Conservation (phyloP, 495 filamentous ascomycete genomes). For the Corynascus novoguineensis region DNA sequence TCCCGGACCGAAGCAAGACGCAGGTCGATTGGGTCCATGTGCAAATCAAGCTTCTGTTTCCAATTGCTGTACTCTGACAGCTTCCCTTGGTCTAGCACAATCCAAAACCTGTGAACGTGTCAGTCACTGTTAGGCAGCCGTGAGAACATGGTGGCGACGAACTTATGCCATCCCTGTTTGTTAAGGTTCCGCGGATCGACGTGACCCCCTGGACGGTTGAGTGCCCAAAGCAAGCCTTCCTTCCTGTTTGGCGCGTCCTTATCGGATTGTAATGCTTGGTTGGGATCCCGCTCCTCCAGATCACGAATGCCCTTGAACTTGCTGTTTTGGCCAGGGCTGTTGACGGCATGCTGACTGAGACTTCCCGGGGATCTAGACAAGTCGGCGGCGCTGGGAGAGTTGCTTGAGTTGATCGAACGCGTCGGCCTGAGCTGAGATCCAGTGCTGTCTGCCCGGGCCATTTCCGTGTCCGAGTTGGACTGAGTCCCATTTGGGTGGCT, state of each 20-base stretch:
- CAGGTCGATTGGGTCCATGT: slow-evolving; percentile 97
- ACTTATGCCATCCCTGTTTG: slow-evolving; percentile 99
- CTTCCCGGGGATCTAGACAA: slow-evolving; percentile 43
- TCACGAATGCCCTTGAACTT: slow-evolving; percentile 87
- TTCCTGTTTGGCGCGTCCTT: slow-evolving; percentile 57
- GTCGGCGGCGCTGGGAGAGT: slow-evolving; percentile 26
- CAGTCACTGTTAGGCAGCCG: not conserved
- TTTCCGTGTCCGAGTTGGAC: slow-evolving; percentile 54
- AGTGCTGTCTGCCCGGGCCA: slow-evolving; percentile 67
- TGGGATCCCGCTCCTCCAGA: slow-evolving; percentile 72
- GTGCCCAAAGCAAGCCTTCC: slow-evolving; percentile 90
- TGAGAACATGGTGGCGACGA: slow-evolving; percentile 36
- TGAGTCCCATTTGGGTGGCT: slow-evolving; percentile 38
- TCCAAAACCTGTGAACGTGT: slow-evolving; percentile 71
- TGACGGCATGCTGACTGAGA: slow-evolving; percentile 30
- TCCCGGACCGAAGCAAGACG: slow-evolving; percentile 95
- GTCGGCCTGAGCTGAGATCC: slow-evolving; percentile 56
- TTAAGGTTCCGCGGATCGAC: slow-evolving; percentile 92
- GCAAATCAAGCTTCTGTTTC: slow-evolving; percentile 94
- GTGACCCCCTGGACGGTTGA: slow-evolving; percentile 89
- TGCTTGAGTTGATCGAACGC: slow-evolving; percentile 28
- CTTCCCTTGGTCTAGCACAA: slow-evolving; percentile 92
- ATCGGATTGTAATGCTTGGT: slow-evolving; percentile 37
- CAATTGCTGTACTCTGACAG: slow-evolving; percentile 98
- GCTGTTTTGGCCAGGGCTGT: slow-evolving; percentile 52